Conservation (phyloP, 1,139 yeast genomes). For the Pichia sp. region DNA sequence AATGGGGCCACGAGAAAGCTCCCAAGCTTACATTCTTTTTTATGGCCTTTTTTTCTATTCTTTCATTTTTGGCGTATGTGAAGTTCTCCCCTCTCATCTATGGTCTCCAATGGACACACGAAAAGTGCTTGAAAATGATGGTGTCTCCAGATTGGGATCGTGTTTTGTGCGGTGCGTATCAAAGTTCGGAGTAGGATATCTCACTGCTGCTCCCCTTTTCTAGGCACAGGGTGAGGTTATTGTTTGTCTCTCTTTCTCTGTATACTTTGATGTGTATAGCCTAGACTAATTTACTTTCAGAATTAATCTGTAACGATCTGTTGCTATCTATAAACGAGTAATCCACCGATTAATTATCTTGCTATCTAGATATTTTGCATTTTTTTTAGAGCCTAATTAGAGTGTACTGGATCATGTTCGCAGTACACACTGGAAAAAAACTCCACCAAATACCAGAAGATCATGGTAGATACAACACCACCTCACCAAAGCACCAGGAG, state of each 20-base stretch:
- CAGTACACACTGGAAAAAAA: background rate
- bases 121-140: conserved; percentile 35
- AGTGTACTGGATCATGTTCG: background rate
- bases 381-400: conserved; percentile 27
- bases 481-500: conserved; percentile 10
- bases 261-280: background rate
- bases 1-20: conserved; percentile 29
- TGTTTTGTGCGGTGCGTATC: conserved; percentile 11
- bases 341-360: background rate
- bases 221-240: background rate
- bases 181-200: background rate
- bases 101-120: conserved; percentile 47
- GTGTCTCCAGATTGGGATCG: conserved; percentile 21
- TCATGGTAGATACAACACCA: background rate
- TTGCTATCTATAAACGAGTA: background rate
- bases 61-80: conserved; percentile 38
- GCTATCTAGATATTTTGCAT: background rate
- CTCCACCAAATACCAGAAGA: background rate
- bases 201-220: background rate
- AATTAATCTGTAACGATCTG: background rate
- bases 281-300: background rate
- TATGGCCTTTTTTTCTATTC: conserved; percentile 32
- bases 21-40: conserved; percentile 33
- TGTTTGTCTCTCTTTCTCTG: background rate
- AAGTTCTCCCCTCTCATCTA: conserved; percentile 45